phyloP scores from a whole-genome alignment of 768 basidiomycete species.

The Calocera viscosa region DNA sequence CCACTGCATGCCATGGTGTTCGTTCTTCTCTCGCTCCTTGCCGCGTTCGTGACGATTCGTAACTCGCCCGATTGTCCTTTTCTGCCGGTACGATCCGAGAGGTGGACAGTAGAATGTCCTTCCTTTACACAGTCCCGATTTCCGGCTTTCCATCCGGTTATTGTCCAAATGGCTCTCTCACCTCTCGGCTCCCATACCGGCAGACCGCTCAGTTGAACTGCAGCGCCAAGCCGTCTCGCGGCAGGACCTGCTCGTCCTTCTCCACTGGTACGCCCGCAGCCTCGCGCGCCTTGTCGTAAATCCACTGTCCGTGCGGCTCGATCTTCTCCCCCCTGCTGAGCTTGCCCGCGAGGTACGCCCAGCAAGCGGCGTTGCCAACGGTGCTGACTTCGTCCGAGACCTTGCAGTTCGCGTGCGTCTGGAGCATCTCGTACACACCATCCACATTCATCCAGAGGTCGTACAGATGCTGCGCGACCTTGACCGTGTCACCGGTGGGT shows the following conservation, averaged over 20 bases:
- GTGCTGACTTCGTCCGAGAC: constrained; percentile 61
- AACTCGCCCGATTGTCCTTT: neutral
- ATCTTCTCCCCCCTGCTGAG: constrained; percentile 63
- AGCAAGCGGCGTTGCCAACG: constrained; percentile 60
- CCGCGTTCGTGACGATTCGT: neutral
- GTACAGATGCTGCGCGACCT: constrained; percentile 64
- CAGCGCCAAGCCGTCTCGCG: neutral
- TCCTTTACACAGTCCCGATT: neutral
- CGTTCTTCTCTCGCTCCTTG: neutral
- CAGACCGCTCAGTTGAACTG: neutral
- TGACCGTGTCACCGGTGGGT: constrained; percentile 57
- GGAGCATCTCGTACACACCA: constrained; percentile 36
- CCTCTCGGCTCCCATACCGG: neutral
- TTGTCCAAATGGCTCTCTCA: neutral
- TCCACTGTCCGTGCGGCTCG: constrained; percentile 69
- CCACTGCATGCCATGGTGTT: neutral
- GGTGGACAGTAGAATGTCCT: neutral
- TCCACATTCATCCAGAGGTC: constrained; percentile 64
- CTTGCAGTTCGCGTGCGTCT: constrained; percentile 62
- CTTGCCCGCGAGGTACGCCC: constrained; percentile 67
- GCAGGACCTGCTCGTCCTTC: constrained; percentile 4
- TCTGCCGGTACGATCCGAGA: neutral
- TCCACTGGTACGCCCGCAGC: constrained; percentile 40
- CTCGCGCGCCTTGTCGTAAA: constrained; percentile 66
- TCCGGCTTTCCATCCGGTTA: neutral